Evolutionary conservation across 345 rosid species (phyloP), one percentile per base, ranked within the genome.

Genomic region (Eucalyptus curtisii): DNA sequence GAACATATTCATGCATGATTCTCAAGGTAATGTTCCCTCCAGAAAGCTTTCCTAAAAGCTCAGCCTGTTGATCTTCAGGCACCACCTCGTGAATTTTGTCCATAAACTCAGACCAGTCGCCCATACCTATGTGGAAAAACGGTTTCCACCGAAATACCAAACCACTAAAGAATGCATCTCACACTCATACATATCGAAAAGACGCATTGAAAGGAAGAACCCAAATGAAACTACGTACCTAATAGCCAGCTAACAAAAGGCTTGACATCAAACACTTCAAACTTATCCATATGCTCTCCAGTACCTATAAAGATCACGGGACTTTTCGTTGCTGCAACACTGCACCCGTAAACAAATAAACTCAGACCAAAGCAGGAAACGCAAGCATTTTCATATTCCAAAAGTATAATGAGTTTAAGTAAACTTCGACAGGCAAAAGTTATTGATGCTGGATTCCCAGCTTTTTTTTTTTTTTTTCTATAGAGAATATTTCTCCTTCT

Each of bases 251-350:
- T 95, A 89, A 96, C 98, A 92, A 96, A 96, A 42, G 98, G 95
- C 91, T 97, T 97, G 50, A 93, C 99, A 89, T 97, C 98, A 90
- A 97, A 97, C 90, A 95, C 96, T 93, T 96, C 98, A 87, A 97
- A 97, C 93, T 95, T 96, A 66, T 96, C 98, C 95, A 96, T 96
- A 89, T 96, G 98, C 89, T 97, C 99, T 92, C 99, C 99, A 27
- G 99, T 97, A 89, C 98, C 97, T 49, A 97, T 94, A 88, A 96
- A 97, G 89, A 96, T 96, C 87, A 97, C 95, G 49, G 98, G 98
- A 93, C 98, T 97, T 92, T 97, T 96, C 25, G 99, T 96, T 82
- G 98, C 98, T 66, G 99, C 99, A 89, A 97, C 99, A 89, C 98
- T 97, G 94, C 87, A 89, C 59, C 89, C 11, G 53, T 9, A 20